phyloP scores from a whole-genome alignment of 306 rosid species.

The Citrullus mucosospermus region DNA sequence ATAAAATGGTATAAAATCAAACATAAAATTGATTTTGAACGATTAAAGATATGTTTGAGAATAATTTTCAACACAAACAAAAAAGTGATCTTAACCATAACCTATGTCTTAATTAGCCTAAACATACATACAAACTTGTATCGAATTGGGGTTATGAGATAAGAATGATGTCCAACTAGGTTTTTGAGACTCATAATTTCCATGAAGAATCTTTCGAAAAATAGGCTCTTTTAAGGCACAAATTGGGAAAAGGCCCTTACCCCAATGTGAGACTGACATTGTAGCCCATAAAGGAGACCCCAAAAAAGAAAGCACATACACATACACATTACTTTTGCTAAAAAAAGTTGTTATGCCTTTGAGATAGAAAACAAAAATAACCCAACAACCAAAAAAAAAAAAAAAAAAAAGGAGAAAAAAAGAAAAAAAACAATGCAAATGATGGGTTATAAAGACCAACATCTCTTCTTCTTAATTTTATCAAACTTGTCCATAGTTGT shows the following conservation, averaged over 20 bases:
- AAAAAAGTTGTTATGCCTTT: conserved; percentile 16
- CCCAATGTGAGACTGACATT: conserved; percentile 37
- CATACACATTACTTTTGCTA: conserved; percentile 8
- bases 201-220: conserved; percentile 15
- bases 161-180: conserved; percentile 19
- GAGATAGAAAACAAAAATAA: conserved; percentile 22
- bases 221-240: conserved; percentile 18
- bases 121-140: too few species aligned
- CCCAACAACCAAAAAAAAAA: neutral
- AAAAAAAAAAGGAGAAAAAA: neutral
- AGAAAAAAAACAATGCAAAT: neutral
- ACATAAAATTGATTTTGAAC: too few species aligned
- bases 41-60: too few species aligned
- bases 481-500: neutral
- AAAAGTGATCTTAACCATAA: too few species aligned
- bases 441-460: conserved; percentile 41
- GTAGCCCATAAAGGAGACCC: conserved; percentile 59
- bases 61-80: too few species aligned
- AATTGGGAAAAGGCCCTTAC: conserved; percentile 27
- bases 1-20: too few species aligned
- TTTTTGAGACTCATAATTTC: conserved; percentile 13
- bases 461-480: conserved; percentile 11
- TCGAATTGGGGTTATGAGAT: neutral
- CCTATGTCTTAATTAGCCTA: too few species aligned
- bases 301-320: conserved; percentile 11